Evolutionary conservation across 768 basidiomycete genomes (phyloP).

Genomic region (Russula earlei): DNA sequence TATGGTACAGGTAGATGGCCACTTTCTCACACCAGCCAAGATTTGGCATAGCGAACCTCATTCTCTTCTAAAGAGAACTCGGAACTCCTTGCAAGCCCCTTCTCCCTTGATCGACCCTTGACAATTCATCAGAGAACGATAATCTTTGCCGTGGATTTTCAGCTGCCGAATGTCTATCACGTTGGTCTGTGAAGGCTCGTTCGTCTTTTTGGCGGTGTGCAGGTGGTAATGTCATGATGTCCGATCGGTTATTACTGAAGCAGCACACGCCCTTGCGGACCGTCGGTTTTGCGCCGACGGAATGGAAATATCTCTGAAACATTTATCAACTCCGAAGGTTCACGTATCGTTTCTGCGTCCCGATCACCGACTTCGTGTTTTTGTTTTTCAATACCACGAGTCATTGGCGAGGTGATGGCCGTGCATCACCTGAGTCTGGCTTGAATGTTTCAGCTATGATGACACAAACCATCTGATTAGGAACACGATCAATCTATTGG

Average conservation of each 20-base stretch:
- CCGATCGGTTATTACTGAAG: not conserved
- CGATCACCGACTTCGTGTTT: slow-evolving; percentile 1
- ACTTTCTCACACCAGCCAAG: too few relatives aligned
- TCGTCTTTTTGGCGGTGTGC: not conserved
- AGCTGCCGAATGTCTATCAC: not conserved
- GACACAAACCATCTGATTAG: not conserved
- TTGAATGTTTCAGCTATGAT: not conserved
- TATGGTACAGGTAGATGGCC: too few relatives aligned
- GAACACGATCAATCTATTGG: not conserved
- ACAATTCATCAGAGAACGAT: not conserved
- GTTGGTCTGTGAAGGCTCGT: not conserved
- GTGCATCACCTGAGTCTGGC: not conserved
- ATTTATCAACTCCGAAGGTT: not conserved
- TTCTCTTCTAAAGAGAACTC: too few relatives aligned
- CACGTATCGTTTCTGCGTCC: not conserved
- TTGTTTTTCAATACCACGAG: not conserved
- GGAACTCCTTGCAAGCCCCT: too few relatives aligned
- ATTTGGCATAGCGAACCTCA: too few relatives aligned
- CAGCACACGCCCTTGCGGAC: not conserved
- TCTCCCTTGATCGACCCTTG: too few relatives aligned
- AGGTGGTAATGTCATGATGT: not conserved
- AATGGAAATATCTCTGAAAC: not conserved
- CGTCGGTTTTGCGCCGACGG: not conserved
- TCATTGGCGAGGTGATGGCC: not conserved
- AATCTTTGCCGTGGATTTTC: not conserved